Percentiles rank a stretch among this genome's conserved stretches.
These are phyloP conservation scores for Blastobotrys elegans DNA, from an alignment of 1,139 yeast species.

Conservation along the genomic window DNA sequence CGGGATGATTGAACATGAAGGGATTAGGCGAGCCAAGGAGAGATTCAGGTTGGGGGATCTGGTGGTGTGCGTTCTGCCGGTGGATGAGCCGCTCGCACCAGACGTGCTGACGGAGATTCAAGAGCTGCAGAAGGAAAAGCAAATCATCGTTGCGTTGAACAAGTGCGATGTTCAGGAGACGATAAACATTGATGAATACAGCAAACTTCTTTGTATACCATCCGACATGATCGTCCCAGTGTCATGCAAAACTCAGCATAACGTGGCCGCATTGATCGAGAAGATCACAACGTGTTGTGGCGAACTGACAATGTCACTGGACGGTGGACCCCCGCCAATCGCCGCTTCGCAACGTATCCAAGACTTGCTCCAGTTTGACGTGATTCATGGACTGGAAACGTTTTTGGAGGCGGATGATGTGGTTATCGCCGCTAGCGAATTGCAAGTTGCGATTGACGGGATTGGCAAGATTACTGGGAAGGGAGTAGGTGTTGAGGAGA, in stretches of 20 bases:
- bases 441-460: conserved; percentile 73
- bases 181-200: conserved; percentile 4
- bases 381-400: conserved; percentile 62
- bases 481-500: conserved; percentile 83
- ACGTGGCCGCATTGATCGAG: conserved; percentile 46
- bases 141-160: conserved; percentile 32
- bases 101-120: conserved; percentile 26
- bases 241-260: conserved; percentile 59
- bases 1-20: conserved; percentile 71
- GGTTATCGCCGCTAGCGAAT: conserved; percentile 75
- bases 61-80: conserved; percentile 34
- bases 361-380: conserved; percentile 69
- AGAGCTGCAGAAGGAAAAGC: conserved; percentile 23
- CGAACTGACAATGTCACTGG: conserved; percentile 29
- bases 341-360: conserved; percentile 69
- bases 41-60: conserved; percentile 64
- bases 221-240: conserved; percentile 41
- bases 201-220: conserved; percentile 30
- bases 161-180: conserved; percentile 29
- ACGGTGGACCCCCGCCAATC: conserved; percentile 33
- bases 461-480: conserved; percentile 91
- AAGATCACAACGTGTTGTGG: conserved; percentile 44
- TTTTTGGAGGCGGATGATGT: conserved; percentile 71
- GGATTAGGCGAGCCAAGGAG: conserved; percentile 69
- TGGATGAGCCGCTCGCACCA: conserved; percentile 11